Evolutionary conservation across 176 grass and related monocot genomes (phyloP).

Genomic region (Melocanna baccifera): DNA sequence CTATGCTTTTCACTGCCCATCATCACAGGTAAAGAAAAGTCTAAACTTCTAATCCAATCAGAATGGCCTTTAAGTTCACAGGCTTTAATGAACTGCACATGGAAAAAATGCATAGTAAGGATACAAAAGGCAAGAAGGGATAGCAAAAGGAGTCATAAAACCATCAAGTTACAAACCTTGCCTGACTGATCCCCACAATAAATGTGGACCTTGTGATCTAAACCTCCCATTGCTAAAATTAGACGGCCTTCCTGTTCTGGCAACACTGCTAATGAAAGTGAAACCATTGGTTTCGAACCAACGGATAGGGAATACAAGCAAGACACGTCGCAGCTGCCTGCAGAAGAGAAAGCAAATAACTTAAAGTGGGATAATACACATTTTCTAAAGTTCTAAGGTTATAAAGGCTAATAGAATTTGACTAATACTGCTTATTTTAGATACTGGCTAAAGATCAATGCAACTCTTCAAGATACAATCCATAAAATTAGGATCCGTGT

Average conservation of each 20-base stretch:
- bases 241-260: conserved; percentile 44
- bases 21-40: conserved; percentile 77
- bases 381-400: not conserved
- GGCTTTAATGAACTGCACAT: conserved; percentile 59
- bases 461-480: not conserved
- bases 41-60: conserved; percentile 97
- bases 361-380: not conserved
- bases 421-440: not conserved
- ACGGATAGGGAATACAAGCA: conserved; percentile 73
- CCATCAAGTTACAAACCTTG: conserved; percentile 55
- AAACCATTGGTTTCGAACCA: conserved; percentile 93
- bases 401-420: not conserved
- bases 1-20: conserved; percentile 44
- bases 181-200: conserved; percentile 62
- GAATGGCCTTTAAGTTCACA: conserved; percentile 97
- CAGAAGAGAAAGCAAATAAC: conserved; percentile 12
- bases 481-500: not conserved
- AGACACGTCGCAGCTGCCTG: conserved; percentile 66
- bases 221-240: conserved; percentile 93
- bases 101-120: conserved; percentile 28
- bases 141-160: not conserved
- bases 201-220: conserved; percentile 91
- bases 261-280: conserved; percentile 72
- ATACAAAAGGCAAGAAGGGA: not conserved
- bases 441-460: not conserved